phyloP scores from a whole-genome alignment of 2,329 filamentous ascomycete genomes.

The Colletotrichum falcatum region DNA sequence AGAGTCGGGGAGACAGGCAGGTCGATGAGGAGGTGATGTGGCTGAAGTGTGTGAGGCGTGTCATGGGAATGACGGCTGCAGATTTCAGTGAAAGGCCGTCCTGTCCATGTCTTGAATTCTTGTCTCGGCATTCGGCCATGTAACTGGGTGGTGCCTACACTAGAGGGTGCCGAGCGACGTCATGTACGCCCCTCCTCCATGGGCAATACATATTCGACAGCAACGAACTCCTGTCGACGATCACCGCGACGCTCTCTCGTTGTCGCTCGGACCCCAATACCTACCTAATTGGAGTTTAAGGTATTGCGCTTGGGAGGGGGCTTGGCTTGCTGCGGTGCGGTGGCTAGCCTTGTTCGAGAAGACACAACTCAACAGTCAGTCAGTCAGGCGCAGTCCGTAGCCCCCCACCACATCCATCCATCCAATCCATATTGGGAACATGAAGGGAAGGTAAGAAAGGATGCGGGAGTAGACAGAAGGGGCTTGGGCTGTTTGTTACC shows the following conservation, averaged over 20 bases:
- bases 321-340: conserved; percentile 13
- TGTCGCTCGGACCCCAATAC: conserved; percentile 15
- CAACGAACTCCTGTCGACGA: background rate
- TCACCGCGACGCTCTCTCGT: conserved; percentile 22
- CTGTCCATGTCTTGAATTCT: conserved; percentile 16
- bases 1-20: background rate
- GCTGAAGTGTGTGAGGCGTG: conserved; percentile 26
- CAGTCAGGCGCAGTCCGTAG: conserved; percentile 17
- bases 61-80: conserved; percentile 2
- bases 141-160: background rate
- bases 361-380: background rate
- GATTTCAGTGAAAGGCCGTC: conserved; percentile 7
- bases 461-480: conserved; percentile 16
- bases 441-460: background rate
- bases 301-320: conserved; percentile 1
- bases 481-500: conserved; percentile 33
- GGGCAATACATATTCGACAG: conserved; percentile 14
- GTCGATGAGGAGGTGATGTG: conserved; percentile 7
- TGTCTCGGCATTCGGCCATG: conserved; percentile 33
- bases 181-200: conserved; percentile 27
- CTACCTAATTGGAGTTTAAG: background rate
- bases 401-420: background rate
- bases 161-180: conserved; percentile 27
- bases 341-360: conserved; percentile 4
- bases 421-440: background rate